A percentile compares a stretch with the other conserved stretches of the same genome.
Evolutionary conservation across 768 basidiomycete species (phyloP).

Genomic region (Amanita polypyramis): DNA sequence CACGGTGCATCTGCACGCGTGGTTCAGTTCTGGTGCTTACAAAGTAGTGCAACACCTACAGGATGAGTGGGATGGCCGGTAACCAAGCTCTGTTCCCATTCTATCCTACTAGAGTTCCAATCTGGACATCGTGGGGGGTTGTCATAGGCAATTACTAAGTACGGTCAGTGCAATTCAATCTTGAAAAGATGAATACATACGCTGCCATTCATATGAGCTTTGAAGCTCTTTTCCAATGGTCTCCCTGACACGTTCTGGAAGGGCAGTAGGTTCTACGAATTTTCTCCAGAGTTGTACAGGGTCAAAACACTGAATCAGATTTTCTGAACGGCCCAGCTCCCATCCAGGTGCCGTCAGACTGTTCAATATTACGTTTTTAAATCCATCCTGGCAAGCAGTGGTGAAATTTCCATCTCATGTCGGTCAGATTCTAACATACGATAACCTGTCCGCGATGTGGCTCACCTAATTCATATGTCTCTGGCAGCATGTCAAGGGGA

Average conservation of each 20-base stretch:
- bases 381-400: not conserved
- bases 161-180: not conserved
- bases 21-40: not conserved
- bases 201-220: conserved; percentile 35
- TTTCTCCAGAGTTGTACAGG: conserved; percentile 32
- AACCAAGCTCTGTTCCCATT: conserved; percentile 51
- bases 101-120: conserved; percentile 29
- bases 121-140: conserved; percentile 32
- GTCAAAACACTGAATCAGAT: conserved; percentile 18
- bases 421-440: not conserved
- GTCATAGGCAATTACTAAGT: conserved; percentile 26
- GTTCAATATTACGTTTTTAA: conserved; percentile 19
- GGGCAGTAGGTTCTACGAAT: conserved; percentile 26
- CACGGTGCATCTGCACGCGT: conserved; percentile 41
- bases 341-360: conserved; percentile 25
- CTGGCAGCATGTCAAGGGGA: conserved; percentile 47
- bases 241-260: conserved; percentile 21
- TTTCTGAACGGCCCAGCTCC: conserved; percentile 23
- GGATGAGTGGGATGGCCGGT: conserved; percentile 54
- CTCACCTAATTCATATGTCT: conserved; percentile 22
- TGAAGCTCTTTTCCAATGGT: conserved; percentile 29
- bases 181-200: conserved; percentile 16
- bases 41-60: conserved; percentile 18
- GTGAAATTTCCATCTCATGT: not conserved
- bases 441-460: conserved; percentile 8